These are phyloP conservation scores for Debaryomyces sp. DNA, from an alignment of 1,139 yeast species.

Conservation along the genomic window DNA sequence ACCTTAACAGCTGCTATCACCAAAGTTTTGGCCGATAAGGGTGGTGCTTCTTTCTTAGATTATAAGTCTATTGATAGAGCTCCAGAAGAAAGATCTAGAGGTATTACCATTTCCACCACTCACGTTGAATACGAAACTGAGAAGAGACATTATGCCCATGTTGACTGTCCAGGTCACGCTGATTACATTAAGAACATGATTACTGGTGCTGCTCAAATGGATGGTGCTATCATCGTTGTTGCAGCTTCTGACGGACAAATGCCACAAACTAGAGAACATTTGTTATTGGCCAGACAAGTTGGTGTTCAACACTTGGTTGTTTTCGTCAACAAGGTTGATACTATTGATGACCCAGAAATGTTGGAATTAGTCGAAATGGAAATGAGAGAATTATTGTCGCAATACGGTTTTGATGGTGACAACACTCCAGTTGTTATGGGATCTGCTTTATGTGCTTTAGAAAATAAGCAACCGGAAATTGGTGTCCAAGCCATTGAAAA, in stretches of 20 bases:
- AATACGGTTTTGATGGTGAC: constrained; percentile 98
- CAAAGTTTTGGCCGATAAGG: constrained; percentile 83
- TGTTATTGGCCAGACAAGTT: constrained; percentile 97
- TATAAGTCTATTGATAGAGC: constrained; percentile 95
- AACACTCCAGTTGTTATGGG: constrained; percentile 98
- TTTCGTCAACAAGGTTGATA: constrained; percentile 96
- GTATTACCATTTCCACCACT: constrained; percentile 97
- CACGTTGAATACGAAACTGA: constrained; percentile 95
- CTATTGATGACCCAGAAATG: constrained; percentile 98
- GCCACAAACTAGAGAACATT: constrained; percentile 99
- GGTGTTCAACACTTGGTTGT: constrained; percentile 98
- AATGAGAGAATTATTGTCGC: constrained; percentile 92
- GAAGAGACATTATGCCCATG: constrained; percentile 94
- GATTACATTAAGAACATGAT: constrained; percentile 99
- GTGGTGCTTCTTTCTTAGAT: constrained; percentile 94
- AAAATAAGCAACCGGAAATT: constrained; percentile 85
- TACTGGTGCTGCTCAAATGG: constrained; percentile 99
- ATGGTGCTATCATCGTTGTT: constrained; percentile 98
- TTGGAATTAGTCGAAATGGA: constrained; percentile 99
- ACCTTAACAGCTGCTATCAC: constrained; percentile 98
- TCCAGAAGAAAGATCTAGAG: constrained; percentile 99
- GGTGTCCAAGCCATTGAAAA: constrained; percentile 85
- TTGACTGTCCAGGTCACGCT: constrained; percentile 98
- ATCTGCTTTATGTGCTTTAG: constrained; percentile 96
- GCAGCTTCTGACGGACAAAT: constrained; percentile 99